Evolutionary conservation across 1,139 yeast species (phyloP), one percentile per base, ranked within the genome.

Genomic region (Yarrowia galli): DNA sequence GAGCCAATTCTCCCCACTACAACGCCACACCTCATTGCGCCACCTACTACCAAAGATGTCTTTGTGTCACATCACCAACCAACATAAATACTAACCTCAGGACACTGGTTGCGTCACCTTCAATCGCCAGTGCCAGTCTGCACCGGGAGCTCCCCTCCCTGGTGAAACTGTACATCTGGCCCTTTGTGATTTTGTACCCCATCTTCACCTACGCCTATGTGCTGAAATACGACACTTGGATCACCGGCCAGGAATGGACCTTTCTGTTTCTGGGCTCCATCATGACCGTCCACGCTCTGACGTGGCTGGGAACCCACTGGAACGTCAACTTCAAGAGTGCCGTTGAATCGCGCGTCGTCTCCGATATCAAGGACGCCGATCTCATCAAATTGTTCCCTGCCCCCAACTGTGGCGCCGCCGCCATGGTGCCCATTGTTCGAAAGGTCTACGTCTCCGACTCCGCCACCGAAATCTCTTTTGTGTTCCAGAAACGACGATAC

Each of bases 261-360:
- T 92, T 91, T 78, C 96, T 95, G 46, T 93, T 87, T 74, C 81
- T 92, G 60, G 89, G 96, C 69, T 79, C 92, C 10, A 83, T 93
- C 68, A 78, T 89, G 40, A 87, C 97, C 9, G 71, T 89, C 68
- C 96, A 95, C 76, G 81, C 88, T 69, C 81, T 95, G 76, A 80
- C 95, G 69, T 85, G 95, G 89, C 85, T 95, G 77, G 86, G 92
- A 87, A 98, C 99, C n/a, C 90, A 90, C 75, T 95, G 99, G 99
- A 92, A 89, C 76, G 85, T 92, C 69, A 84, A 86, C 68, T 80
- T 95, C 70, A 85, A 87, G 71, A 85, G 91, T 45, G 78, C 78
- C n/a, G 92, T 95, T 80, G 90, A 92, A 75, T 91, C 89, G 75
- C 43, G 28, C 13, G 35, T 67, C 67, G 80, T 88, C n/a, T 72